Evolutionary conservation across 148 eudicot genomes (phyloP), one percentile per base, ranked within the genome.

Genomic region (Nepenthes mirabilis): DNA sequence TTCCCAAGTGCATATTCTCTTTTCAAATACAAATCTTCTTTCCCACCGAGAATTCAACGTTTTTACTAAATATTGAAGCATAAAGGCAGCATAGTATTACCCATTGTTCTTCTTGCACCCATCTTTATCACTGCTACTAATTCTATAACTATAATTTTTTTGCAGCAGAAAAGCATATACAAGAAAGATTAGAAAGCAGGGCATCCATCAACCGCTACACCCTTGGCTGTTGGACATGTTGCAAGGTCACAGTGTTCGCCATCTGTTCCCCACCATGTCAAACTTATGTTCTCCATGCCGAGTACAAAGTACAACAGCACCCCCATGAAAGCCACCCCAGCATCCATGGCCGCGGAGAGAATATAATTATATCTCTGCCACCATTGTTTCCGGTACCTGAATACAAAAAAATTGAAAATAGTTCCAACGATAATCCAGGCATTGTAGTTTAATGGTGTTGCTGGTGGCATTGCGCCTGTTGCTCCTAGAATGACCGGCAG

Each of bases 301-400:
- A 91, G 59, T 12, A 86, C 63, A 60, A 88, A 88, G 72, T 85
- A 93, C 71, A 93, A 70, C 37, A 75, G 49, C 70, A 93, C 96
- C 11, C 81, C 98, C 98, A 93, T 93, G 75, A 93, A 88, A 57
- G 98, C 96, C 57, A 93, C 98, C 74, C 98, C 98, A 50, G 91
- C 98, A 70, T 91, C 97, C 60, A 91, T 77, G 48, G 95, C 97
- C 11, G 93, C 97, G 50, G 97, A 91, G 47, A 91, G 85, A 64
- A 91, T 82, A 49, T 91, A 91, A 61, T 91, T 91, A 65, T 91
- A 91, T 72, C 95, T 83, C 53, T 88, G 98, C 98, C 98, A 93
- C 98, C 98, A 93, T 57, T 67, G 63, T 74, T 91, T 88, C 37
- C 85, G 71, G 70, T 93, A 88, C 6, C 91, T 82, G 68, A 86